These are phyloP conservation scores for Vanrija humicola DNA, from an alignment of 1,284 basidiomycete species.

Conservation along the genomic window DNA sequence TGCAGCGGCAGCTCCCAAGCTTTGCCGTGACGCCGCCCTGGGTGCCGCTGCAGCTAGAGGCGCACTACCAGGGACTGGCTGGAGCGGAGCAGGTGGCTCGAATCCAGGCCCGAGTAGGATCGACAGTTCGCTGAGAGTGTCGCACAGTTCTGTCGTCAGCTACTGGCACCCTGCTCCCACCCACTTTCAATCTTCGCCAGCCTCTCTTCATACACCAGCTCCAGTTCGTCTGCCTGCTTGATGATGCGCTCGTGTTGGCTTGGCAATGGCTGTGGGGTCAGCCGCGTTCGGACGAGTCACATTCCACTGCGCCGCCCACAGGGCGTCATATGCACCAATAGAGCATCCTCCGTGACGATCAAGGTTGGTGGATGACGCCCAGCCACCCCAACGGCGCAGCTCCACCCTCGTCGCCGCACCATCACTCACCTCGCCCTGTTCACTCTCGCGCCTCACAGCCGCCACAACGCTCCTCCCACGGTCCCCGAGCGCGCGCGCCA, in stretches of 20 bases:
- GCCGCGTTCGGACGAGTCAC: no score
- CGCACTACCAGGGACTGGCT: slow-evolving; percentile 27
- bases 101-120: slow-evolving; percentile 40
- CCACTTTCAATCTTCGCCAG: slow-evolving; percentile 32
- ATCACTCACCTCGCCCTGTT: slow-evolving; percentile 26
- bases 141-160: slow-evolving; percentile 13
- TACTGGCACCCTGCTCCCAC: not conserved
- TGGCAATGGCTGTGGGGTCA: slow-evolving; percentile 25
- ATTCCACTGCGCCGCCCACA: no score
- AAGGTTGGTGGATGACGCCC: no score
- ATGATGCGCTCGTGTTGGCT: slow-evolving; percentile 34
- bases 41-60: slow-evolving; percentile 1
- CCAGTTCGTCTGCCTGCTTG: slow-evolving; percentile 30
- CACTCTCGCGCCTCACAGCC: slow-evolving; percentile 27
- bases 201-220: slow-evolving; percentile 34
- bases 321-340: no score
- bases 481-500: slow-evolving; percentile 38
- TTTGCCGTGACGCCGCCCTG: not conserved
- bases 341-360: no score
- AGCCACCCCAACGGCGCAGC: not conserved
- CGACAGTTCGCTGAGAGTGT: slow-evolving; percentile 24
- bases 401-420: not conserved
- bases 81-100: slow-evolving; percentile 32
- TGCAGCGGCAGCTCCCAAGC: not conserved
- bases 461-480: slow-evolving; percentile 30